Evolutionary conservation across 768 basidiomycete species (phyloP), one percentile per base, ranked within the genome.

Genomic region (Russula emetica): DNA sequence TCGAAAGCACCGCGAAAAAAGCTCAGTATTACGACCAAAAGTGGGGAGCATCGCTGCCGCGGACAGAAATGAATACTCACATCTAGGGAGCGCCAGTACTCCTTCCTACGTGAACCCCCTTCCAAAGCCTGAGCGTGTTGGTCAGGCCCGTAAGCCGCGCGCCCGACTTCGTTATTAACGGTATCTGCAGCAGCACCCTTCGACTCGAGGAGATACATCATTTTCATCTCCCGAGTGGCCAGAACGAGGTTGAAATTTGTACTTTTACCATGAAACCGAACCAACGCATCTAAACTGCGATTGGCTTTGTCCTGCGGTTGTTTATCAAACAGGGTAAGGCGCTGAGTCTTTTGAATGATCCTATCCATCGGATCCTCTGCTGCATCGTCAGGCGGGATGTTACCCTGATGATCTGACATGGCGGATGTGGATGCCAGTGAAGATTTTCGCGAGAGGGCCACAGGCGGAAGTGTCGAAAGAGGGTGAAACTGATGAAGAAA

Each of bases 181-280:
- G 45, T 34, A 38, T 53, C 66, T 14, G 22, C 62, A 11, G 60
- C 47, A 26, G 28, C 40, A 11, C 56, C 61, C 40, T 38, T 58
- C 14, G 58, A 26, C 42, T 69, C 62, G 13, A 54, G 53, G 28
- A 61, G 14, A 55, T 63, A 61, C 28, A 44, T 40, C 44, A 22
- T 42, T 38, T 32, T 60, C 32, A 64, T 40, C 42, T 67, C 62
- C 10, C 57, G 55, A 22, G 56, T 30, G 51, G 53, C 60, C 54
- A 50, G 7, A 24, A 63, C 57, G 26, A 69, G 68, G n/a, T 36
- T 10, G 44, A 26, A 61, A 18, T 52, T 44, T 30, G 61, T 61
- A 24, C 66, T 67, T 40, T 57, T 67, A 20, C 68, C 68, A 32
- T 69, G 68, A 52, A 52, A 69, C 30, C 68, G 66, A 28, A 61